Evolutionary conservation across 768 basidiomycete species (phyloP), one percentile per base, ranked within the genome.

Genomic region (Gymnopilus junonius): DNA sequence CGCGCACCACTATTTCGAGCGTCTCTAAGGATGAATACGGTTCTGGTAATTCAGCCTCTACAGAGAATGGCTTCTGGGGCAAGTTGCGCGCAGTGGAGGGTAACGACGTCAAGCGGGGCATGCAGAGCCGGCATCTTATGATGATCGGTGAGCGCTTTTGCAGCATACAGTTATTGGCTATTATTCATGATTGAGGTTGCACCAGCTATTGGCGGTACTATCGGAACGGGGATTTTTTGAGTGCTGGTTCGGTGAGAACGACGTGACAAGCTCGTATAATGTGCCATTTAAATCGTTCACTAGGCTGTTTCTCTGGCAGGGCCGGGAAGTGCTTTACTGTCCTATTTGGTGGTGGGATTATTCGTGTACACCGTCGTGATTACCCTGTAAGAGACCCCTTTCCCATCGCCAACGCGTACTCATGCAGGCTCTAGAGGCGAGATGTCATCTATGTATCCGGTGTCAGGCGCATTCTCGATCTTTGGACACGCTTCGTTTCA

Each of bases 341-440:
- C 87, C 1, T 90, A 88, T 71, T 75, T 80, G 23, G 79, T 87
- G 51, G 85, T 87, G 54, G n/a, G 86, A 17, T 8, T 85, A 23
- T 87, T 87, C 73, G 84, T 86, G 27, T 87, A 85, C 70, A 76
- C 82, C 40, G 86, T 88, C 35, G 86, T 88, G 48, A 86, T 88
- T 27, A 75, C 85, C n/a, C 70, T 89, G 80, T 84, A 59, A 70
- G 79, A 66, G n/a, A n/a, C 17, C 4, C 14, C 45, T 12, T 34
- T 35, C 3, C 25, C 32, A 55, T 34, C 45, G 57, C 12, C 11
- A 32, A 37, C 8, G 21, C 14, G n/a, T 55, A 1, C n/a, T 40
- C 8, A 31, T 32, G 37, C 39, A 35, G 1, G 5, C 32, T 58
- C 32, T 35, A 85, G 84, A 32, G 87, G 87, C 12, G 88, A 89